Conservation (phyloP, 139 green algal species). For the Spirogloea muscicola region DNA sequence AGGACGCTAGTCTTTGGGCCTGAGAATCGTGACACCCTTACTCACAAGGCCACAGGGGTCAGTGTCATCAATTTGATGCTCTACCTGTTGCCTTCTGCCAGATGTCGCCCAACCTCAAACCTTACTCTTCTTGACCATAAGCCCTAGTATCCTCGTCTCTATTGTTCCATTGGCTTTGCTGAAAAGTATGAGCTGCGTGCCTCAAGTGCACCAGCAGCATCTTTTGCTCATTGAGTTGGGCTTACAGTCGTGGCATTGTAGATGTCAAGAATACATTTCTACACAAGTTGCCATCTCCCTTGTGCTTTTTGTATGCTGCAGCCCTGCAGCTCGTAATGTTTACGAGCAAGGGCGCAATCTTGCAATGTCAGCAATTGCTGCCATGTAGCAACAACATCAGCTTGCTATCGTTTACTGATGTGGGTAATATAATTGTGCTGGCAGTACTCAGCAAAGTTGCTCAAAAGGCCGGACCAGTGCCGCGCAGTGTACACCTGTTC, state of each 20-base stretch:
- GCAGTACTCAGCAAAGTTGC: conserved; percentile 76
- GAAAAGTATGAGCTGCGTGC: background rate
- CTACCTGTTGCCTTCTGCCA: background rate
- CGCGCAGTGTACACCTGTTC: conserved; percentile 67
- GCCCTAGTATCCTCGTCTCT: background rate
- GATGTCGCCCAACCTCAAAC: background rate
- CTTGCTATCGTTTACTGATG: background rate
- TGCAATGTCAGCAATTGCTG: too few species aligned
- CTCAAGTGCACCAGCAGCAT: background rate
- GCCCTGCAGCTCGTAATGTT: background rate
- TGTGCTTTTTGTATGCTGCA: background rate
- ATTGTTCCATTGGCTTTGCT: background rate
- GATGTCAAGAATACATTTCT: background rate
- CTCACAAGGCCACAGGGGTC: conserved; percentile 67
- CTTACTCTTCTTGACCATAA: background rate
- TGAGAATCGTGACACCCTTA: conserved; percentile 76
- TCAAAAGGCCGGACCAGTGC: conserved; percentile 87
- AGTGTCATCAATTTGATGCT: background rate
- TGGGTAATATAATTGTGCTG: background rate
- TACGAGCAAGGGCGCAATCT: too few species aligned
- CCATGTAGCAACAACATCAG: too few species aligned
- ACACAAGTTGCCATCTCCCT: background rate
- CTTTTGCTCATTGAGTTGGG: too few species aligned
- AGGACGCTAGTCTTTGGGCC: conserved; percentile 65
- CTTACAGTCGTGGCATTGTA: background rate